A percentile compares a stretch with the other conserved stretches of the same genome.
These are phyloP conservation scores for Schizosaccharomyces pombe DNA, from an alignment of 805 yeast species.

Conservation along the genomic window DNA sequence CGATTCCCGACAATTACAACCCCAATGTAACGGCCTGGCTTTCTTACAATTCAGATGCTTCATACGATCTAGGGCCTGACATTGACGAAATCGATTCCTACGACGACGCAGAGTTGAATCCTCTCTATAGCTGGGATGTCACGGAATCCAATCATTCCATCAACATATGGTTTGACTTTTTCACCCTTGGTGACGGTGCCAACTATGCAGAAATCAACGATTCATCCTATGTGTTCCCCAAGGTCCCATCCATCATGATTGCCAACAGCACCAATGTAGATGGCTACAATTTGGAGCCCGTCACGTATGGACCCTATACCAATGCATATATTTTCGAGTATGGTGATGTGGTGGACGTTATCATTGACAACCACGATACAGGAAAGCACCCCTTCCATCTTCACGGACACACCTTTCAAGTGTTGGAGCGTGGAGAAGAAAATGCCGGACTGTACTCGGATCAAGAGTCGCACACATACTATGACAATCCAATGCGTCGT, in stretches of 20 bases:
- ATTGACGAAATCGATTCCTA: conserved; percentile 24
- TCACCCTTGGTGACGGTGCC: conserved; percentile 62
- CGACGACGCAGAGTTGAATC: conserved; percentile 62
- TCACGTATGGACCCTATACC: conserved; percentile 66
- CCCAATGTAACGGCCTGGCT: conserved; percentile 58
- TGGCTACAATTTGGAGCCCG: conserved; percentile 25
- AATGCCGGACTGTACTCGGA: conserved; percentile 36
- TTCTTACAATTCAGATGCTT: conserved; percentile 27
- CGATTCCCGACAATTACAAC: conserved; percentile 35
- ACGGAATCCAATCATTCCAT: conserved; percentile 48
- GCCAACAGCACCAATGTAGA: conserved; percentile 40
- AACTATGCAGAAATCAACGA: conserved; percentile 95
- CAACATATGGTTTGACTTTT: conserved; percentile 58
- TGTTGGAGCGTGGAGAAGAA: conserved; percentile 42
- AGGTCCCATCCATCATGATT: conserved; percentile 64
- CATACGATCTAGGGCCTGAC: conserved; percentile 19
- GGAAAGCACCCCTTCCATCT: conserved; percentile 95
- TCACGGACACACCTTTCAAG: conserved; percentile 84
- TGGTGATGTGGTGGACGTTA: conserved; percentile 51
- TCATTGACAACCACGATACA: conserved; percentile 64
- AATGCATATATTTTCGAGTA: conserved; percentile 47
- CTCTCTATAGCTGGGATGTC: conserved; percentile 31
- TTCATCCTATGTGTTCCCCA: conserved; percentile 52
- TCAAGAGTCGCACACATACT: conserved; percentile 25
- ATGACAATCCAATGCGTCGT: conserved; percentile 61